phyloP scores from a whole-genome alignment of 345 rosid genomes.

The Brassica nigra region DNA sequence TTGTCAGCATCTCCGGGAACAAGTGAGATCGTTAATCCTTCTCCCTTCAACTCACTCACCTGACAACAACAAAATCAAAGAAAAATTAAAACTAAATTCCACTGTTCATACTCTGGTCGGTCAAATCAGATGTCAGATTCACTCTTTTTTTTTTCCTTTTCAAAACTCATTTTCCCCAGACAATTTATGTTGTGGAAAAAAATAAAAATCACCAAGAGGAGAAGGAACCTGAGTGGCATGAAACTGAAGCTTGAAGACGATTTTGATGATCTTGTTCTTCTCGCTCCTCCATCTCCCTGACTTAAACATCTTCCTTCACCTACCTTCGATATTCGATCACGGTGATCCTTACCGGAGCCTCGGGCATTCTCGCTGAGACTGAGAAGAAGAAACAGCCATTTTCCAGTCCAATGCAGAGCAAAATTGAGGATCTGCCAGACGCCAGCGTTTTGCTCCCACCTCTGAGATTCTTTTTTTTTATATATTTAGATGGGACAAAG shows the following conservation, averaged over 20 bases:
- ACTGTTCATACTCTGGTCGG: slow-evolving; percentile 22
- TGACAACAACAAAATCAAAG: slow-evolving; percentile 30
- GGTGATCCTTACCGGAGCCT: slow-evolving; percentile 40
- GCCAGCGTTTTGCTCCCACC: slow-evolving; percentile 34
- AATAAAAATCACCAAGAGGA: neutral
- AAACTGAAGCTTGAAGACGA: slow-evolving; percentile 78
- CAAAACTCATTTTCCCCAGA: slow-evolving; percentile 16
- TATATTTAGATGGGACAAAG: slow-evolving; percentile 21
- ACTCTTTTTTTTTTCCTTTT: neutral
- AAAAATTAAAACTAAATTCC: neutral
- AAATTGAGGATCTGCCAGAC: slow-evolving; percentile 8
- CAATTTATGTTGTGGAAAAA: neutral
- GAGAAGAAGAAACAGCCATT: slow-evolving; percentile 40
- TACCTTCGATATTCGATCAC: slow-evolving; percentile 6
- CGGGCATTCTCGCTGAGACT: slow-evolving; percentile 20
- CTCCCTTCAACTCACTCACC: slow-evolving; percentile 74
- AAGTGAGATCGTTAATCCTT: slow-evolving; percentile 70
- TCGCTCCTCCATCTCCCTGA: slow-evolving; percentile 81
- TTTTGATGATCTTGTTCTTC: slow-evolving; percentile 86
- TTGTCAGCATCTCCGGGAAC: slow-evolving; percentile 90
- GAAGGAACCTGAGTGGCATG: slow-evolving; percentile 83
- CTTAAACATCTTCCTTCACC: slow-evolving; percentile 64
- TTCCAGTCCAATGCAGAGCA: slow-evolving; percentile 35
- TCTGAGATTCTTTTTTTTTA: neutral
- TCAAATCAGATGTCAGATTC: slow-evolving; percentile 36